A percentile compares a stretch with the other conserved stretches of the same genome.
Conservation (phyloP, 2,329 filamentous ascomycete species). For the Colletotrichum navitas region DNA sequence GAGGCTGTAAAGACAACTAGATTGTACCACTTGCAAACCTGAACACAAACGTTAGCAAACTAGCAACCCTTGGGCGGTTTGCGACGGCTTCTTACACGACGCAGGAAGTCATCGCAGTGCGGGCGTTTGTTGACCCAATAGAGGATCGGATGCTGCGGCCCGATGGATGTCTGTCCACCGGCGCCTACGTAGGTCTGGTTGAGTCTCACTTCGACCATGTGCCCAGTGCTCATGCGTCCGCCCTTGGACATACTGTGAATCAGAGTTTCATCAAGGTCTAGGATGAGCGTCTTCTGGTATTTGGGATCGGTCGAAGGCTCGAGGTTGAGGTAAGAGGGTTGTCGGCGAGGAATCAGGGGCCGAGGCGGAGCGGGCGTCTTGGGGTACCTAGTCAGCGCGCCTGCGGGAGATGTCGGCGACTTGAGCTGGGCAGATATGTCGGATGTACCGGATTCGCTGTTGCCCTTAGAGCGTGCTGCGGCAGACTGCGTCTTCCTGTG, state of each 20-base stretch:
- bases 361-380: conserved; percentile 89
- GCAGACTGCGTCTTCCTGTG: conserved; percentile 71
- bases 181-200: conserved; percentile 78
- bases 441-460: conserved; percentile 53
- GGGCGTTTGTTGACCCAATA: conserved; percentile 99
- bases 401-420: conserved; percentile 88
- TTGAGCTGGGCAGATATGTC: conserved; percentile 86
- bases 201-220: conserved; percentile 98
- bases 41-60: conserved; percentile 35
- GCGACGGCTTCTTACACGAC: conserved; percentile 68
- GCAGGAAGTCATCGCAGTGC: conserved; percentile 95
- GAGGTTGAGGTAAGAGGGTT: conserved; percentile 85
- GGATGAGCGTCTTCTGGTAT: conserved; percentile 90
- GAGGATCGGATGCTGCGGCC: conserved; percentile 93
- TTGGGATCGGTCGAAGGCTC: conserved; percentile 64
- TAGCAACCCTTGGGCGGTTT: background rate
- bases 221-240: conserved; percentile 92
- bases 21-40: conserved; percentile 98
- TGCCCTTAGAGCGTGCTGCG: conserved; percentile 58
- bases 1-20: conserved; percentile 96
- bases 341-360: conserved; percentile 87
- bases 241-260: conserved; percentile 99
- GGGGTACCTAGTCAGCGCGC: conserved; percentile 87
- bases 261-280: conserved; percentile 96
- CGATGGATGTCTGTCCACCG: conserved; percentile 74